Evolutionary conservation across 306 rosid species (phyloP).

Genomic region (Erythrophleum fordii): DNA sequence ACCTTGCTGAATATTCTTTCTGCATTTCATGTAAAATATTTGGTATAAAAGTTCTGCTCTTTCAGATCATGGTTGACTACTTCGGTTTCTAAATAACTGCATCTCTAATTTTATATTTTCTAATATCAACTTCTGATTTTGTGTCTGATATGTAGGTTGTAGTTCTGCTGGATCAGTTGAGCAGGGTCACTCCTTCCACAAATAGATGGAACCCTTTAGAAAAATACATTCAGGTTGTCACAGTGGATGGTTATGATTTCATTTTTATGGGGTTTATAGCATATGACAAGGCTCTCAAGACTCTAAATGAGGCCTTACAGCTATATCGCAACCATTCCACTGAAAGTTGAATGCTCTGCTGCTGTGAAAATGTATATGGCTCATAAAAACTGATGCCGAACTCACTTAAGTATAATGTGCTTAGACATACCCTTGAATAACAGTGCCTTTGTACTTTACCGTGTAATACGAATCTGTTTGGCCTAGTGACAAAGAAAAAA

Average conservation of each 20-base stretch:
- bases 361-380: not conserved
- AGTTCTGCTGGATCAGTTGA: constrained; percentile 57
- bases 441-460: not conserved
- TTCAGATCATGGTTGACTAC: not conserved
- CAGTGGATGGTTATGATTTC: constrained; percentile 73
- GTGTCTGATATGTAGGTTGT: constrained; percentile 51
- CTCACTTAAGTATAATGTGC: not conserved
- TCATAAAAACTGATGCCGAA: not conserved
- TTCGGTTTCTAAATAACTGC: not conserved
- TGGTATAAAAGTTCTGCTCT: not conserved
- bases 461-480: too few relatives aligned
- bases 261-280: constrained; percentile 81
- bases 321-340: constrained; percentile 32
- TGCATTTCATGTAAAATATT: not conserved
- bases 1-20: not conserved
- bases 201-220: constrained; percentile 63
- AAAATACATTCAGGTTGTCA: constrained; percentile 51
- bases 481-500: too few relatives aligned
- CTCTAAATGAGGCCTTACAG: constrained; percentile 49
- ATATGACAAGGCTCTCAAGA: constrained; percentile 67
- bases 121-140: constrained; percentile 24
- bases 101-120: constrained; percentile 1
- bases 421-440: constrained; percentile 16
- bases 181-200: constrained; percentile 53
- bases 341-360: constrained; percentile 3